Evolutionary conservation across 176 grass and related monocot genomes (phyloP).

Genomic region (Cymbopogon citratus): DNA sequence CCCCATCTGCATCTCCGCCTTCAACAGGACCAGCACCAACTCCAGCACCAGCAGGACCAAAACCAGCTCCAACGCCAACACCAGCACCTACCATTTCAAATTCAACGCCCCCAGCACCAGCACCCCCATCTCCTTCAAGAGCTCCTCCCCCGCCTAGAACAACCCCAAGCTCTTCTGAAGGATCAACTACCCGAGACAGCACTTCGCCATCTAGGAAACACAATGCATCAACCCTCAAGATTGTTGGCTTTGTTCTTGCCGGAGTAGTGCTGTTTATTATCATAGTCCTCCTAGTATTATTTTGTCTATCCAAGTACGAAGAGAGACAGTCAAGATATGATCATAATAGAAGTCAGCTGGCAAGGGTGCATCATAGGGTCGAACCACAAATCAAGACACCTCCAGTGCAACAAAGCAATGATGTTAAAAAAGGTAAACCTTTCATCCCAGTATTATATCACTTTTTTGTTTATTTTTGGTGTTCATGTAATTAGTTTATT

Average conservation of each 20-base stretch:
- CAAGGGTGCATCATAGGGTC: constrained; percentile 42
- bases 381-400: constrained; percentile 43
- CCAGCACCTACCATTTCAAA: constrained; percentile 24
- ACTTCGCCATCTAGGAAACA: constrained; percentile 41
- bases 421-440: constrained; percentile 50
- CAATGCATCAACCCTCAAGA: constrained; percentile 54
- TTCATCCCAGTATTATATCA: neutral
- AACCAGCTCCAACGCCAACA: constrained; percentile 41
- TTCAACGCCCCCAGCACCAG: constrained; percentile 19
- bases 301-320: constrained; percentile 80
- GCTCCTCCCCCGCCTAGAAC: constrained; percentile 20
- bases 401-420: constrained; percentile 43
- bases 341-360: constrained; percentile 45
- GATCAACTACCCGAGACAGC: constrained; percentile 39
- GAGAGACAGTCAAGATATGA: constrained; percentile 58
- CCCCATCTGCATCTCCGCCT: constrained; percentile 62
- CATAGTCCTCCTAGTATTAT: constrained; percentile 54
- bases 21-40: constrained; percentile 37
- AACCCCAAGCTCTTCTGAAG: constrained; percentile 30
- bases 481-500: constrained; percentile 26
- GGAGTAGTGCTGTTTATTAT: constrained; percentile 58
- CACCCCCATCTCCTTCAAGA: constrained; percentile 47
- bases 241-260: constrained; percentile 75
- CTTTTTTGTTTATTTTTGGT: neutral
- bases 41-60: constrained; percentile 46